A percentile compares a stretch with the other conserved stretches of the same genome.
phyloP scores from a whole-genome alignment of 108 stramenopile species.

The Cylindrotheca fusiformis region DNA sequence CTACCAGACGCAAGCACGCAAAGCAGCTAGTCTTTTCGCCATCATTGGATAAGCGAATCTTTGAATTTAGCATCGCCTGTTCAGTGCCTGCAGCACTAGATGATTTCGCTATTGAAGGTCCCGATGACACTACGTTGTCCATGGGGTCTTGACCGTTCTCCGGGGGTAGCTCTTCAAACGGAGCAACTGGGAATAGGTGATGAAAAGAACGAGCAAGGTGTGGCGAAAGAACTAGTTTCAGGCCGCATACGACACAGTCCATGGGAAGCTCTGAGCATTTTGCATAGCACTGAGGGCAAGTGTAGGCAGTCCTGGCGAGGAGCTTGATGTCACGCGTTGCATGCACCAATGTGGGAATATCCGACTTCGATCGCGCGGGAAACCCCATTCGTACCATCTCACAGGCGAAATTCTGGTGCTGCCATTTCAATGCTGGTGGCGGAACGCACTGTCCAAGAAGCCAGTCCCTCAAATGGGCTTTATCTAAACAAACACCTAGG shows the following conservation, averaged over 20 bases:
- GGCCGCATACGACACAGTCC: conserved; percentile 87
- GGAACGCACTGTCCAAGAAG: conserved; percentile 72
- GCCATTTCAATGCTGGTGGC: conserved; percentile 43
- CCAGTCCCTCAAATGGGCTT: conserved; percentile 70
- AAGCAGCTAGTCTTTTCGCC: conserved; percentile 48
- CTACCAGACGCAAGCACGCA: conserved; percentile 52
- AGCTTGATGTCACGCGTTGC: conserved; percentile 52
- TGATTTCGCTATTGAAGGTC: neutral
- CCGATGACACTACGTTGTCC: neutral
- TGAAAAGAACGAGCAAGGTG: conserved; percentile 90
- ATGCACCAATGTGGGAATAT: conserved; percentile 75
- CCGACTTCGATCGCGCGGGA: conserved; percentile 61
- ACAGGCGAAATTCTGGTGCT: conserved; percentile 35
- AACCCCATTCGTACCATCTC: conserved; percentile 89
- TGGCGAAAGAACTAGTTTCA: conserved; percentile 83
- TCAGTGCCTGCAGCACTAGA: neutral
- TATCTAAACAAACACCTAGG: conserved; percentile 76
- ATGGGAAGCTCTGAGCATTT: conserved; percentile 69
- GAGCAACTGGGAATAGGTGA: conserved; percentile 90
- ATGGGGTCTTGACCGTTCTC: conserved; percentile 8
- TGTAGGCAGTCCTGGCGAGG: conserved; percentile 70
- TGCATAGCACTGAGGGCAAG: conserved; percentile 81
- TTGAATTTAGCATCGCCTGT: conserved; percentile 8
- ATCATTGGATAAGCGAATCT: conserved; percentile 15
- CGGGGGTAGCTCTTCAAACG: conserved; percentile 66